Evolutionary conservation across 768 basidiomycete genomes (phyloP).

Genomic region (Zangia roseola): DNA sequence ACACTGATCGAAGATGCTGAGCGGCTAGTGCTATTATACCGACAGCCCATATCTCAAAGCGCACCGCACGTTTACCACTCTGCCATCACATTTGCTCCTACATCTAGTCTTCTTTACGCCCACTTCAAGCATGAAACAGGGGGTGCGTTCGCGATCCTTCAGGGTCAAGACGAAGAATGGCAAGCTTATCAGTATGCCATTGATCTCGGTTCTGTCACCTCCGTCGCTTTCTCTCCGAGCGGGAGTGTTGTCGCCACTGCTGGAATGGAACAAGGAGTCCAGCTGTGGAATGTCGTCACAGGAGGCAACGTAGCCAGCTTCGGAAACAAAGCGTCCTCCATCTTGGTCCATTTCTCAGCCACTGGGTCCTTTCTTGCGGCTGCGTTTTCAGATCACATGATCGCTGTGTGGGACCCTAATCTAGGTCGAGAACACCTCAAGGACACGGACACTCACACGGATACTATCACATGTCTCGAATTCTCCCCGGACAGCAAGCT

Average conservation of each 20-base stretch:
- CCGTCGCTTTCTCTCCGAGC: constrained; percentile 14
- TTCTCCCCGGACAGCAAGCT: constrained; percentile 6
- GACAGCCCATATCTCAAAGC: constrained; percentile 9
- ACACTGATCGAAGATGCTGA: constrained; percentile 12
- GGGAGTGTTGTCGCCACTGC: constrained; percentile 11
- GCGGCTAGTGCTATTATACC: constrained; percentile 12
- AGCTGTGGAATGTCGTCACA: constrained; percentile 15
- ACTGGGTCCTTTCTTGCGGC: constrained; percentile 12
- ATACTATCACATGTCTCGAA: constrained; percentile 9
- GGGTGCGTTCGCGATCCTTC: background rate
- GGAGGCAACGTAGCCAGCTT: constrained; percentile 13
- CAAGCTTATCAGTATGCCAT: constrained; percentile 4
- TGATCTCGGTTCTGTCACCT: constrained; percentile 2
- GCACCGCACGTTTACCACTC: constrained; percentile 15
- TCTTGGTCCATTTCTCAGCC: constrained; percentile 9
- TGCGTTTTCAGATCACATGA: constrained; percentile 4
- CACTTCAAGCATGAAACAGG: constrained; percentile 13
- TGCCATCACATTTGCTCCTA: constrained; percentile 8
- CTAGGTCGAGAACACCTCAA: constrained; percentile 11
- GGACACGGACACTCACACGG: constrained; percentile 2
- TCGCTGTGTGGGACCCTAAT: constrained; percentile 14
- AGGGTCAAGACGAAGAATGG: constrained; percentile 2
- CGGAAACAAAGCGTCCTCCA: constrained; percentile 5
- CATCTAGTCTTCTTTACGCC: constrained; percentile 6
- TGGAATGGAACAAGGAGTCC: constrained; percentile 9